A percentile compares a stretch with the other conserved stretches of the same genome.
phyloP scores from a whole-genome alignment of 805 yeast genomes.

The Barnettozyma siamensis region DNA sequence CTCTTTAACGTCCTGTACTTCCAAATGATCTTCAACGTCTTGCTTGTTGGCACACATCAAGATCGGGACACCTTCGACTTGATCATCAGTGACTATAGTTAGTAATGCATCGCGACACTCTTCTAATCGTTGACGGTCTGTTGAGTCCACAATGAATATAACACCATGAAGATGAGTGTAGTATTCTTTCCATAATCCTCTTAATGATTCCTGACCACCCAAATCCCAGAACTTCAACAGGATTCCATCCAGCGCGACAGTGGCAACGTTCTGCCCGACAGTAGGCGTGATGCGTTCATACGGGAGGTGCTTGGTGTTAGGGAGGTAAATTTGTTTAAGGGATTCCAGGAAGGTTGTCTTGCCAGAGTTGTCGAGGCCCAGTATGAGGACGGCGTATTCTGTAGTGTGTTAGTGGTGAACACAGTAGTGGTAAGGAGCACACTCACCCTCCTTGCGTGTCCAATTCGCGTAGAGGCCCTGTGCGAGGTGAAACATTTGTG shows the following conservation, averaged over 20 bases:
- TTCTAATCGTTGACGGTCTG: slow-evolving; percentile 74
- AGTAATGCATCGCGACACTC: slow-evolving; percentile 71
- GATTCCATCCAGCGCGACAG: slow-evolving; percentile 30
- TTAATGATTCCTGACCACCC: slow-evolving; percentile 87
- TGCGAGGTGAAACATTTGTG: slow-evolving; percentile 59
- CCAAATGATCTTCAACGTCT: slow-evolving; percentile 66
- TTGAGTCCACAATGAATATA: slow-evolving; percentile 86
- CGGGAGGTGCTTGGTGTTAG: slow-evolving; percentile 39
- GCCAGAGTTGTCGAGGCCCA: slow-evolving; percentile 95
- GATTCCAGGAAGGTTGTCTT: slow-evolving; percentile 79
- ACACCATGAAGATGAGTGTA: slow-evolving; percentile 85
- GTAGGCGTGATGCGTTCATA: slow-evolving; percentile 78
- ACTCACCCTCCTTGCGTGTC: slow-evolving; percentile 49
- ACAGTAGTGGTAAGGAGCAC: not conserved
- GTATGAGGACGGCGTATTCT: slow-evolving; percentile 71
- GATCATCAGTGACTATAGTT: slow-evolving; percentile 50
- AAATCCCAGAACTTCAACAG: slow-evolving; percentile 87
- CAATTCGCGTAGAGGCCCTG: slow-evolving; percentile 54
- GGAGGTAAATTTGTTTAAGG: slow-evolving; percentile 48
- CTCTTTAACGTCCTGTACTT: slow-evolving; percentile 76
- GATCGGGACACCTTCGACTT: slow-evolving; percentile 75
- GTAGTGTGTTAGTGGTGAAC: too few species aligned
- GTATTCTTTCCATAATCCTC: slow-evolving; percentile 85
- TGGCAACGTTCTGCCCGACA: slow-evolving; percentile 80
- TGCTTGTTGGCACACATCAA: slow-evolving; percentile 95